Conservation (phyloP, 2,329 filamentous ascomycete genomes). For the Xylaria sp. region DNA sequence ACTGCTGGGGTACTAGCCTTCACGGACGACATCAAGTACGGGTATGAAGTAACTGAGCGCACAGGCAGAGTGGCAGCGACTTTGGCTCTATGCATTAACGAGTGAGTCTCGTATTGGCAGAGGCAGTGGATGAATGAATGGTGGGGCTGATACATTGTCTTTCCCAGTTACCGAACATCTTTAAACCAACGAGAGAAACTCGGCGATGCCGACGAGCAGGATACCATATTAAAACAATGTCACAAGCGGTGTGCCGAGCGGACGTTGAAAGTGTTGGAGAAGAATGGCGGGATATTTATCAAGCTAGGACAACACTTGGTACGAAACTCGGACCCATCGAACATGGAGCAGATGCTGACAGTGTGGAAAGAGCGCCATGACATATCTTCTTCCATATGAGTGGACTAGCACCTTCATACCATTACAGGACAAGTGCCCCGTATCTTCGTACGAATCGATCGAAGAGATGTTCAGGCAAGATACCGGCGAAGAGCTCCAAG, state of each 20-base stretch:
- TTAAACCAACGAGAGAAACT: conserved; percentile 75
- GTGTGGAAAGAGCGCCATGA: conserved; percentile 79
- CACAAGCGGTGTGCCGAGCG: conserved; percentile 93
- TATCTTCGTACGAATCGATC: conserved; percentile 89
- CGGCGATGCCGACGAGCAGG: conserved; percentile 72
- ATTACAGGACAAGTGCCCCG: conserved; percentile 92
- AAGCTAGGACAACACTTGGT: conserved; percentile 95
- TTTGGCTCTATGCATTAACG: conserved; percentile 85
- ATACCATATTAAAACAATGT: conserved; percentile 79
- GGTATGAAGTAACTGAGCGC: conserved; percentile 79
- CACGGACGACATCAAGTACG: conserved; percentile 77
- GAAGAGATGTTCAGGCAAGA: conserved; percentile 86
- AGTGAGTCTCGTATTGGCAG: conserved; percentile 62
- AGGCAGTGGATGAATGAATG: not conserved
- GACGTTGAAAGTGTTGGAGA: conserved; percentile 87
- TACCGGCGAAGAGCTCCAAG: conserved; percentile 80
- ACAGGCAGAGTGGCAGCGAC: conserved; percentile 81
- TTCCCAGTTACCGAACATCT: conserved; percentile 82
- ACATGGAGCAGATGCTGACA: conserved; percentile 13
- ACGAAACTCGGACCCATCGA: conserved; percentile 34
- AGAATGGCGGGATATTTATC: conserved; percentile 98
- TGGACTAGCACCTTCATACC: conserved; percentile 98
- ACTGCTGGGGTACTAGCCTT: conserved; percentile 64
- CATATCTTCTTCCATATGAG: conserved; percentile 88
- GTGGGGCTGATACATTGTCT: conserved; percentile 25